A percentile compares a stretch with the other conserved stretches of the same genome.
phyloP scores from a whole-genome alignment of 208 protist species.

The Strigomonas culicis region DNA sequence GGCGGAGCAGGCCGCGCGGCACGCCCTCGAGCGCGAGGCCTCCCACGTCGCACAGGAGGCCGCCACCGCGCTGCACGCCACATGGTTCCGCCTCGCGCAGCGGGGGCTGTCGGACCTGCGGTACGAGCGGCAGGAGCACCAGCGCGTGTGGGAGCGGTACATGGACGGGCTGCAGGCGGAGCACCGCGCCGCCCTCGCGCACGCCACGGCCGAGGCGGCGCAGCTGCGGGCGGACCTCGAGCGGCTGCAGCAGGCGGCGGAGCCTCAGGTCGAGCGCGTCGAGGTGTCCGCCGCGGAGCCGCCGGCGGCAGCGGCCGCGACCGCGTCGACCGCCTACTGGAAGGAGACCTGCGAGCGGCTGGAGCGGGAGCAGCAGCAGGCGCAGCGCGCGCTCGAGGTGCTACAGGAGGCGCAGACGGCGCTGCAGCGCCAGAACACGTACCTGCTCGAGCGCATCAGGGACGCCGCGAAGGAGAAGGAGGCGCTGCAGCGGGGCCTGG shows the following conservation, averaged over 20 bases:
- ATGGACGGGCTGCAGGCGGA: slow-evolving; percentile 15
- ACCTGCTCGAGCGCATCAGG: slow-evolving; percentile 22
- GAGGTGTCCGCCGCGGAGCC: neutral
- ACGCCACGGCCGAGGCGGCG: slow-evolving; percentile 28
- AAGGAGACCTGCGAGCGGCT: slow-evolving; percentile 13
- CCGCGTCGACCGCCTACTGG: slow-evolving; percentile 25
- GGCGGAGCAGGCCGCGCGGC: too few species aligned
- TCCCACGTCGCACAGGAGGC: too few species aligned
- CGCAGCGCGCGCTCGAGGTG: slow-evolving; percentile 35
- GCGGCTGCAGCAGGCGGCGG: neutral
- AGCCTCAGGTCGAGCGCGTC: neutral
- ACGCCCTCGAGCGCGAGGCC: too few species aligned
- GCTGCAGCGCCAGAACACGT: slow-evolving; percentile 50
- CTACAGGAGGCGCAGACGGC: slow-evolving; percentile 30
- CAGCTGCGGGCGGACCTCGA: slow-evolving; percentile 19
- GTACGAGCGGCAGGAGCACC: neutral
- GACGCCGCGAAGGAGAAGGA: neutral
- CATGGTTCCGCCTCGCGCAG: too few species aligned
- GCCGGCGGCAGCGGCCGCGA: neutral
- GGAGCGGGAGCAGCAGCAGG: slow-evolving; percentile 22
- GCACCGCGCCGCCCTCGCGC: slow-evolving; percentile 31
- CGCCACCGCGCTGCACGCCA: too few species aligned
- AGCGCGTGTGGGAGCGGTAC: slow-evolving; percentile 13
- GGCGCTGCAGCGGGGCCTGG: slow-evolving; percentile 2
- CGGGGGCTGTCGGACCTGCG: too few species aligned